Evolutionary conservation across 192 early-diverging fungal genomes (phyloP), one percentile per base, ranked within the genome.

Genomic region (Thamnidium elegans): DNA sequence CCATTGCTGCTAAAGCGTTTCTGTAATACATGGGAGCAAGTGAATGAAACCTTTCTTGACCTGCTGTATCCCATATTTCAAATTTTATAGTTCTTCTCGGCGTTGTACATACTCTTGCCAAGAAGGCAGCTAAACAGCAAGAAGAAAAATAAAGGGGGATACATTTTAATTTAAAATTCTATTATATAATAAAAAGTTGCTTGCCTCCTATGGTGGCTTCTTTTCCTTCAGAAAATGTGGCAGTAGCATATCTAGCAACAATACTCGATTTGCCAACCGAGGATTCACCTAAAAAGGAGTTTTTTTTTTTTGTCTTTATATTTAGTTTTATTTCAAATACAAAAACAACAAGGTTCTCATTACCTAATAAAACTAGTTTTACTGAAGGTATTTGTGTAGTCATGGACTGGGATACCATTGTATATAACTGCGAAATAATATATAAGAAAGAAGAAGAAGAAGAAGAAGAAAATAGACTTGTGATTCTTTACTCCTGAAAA

Each of bases 181-280:
- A 36, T 3, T 3, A 17, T 30, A 26, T 15, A 50, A 26, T 68
- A 66, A 20, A 10, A 26, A 9, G 42, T 50, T 59, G 21, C 23
- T 48, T 81, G 79, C 84, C 84, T 81, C 97, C 97, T 78, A 99
- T 99, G 42, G 97, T 99, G 7, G 97, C 94, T 76, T 99, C 96
- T 68, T 93, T 94, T 83, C 97, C 95, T 52, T 96, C 94, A 56
- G 89, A 84, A 73, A 94, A 99, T 75, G 96, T 92, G 76, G 93
- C 84, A 79, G 94, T 94, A 34, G 95, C 94, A 76, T 97, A 97
- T 13, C 95, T 89, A 58, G 95, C 78, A 10, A 97, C 94, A 43
- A 99, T 81, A 80, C 92, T 94, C 13, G 93, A 96, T 76, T 99
- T 99, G 68, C 97, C 97, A 47, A 99, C 97, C 59, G 96, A 94